Evolutionary conservation across 805 yeast species (phyloP).

Genomic region (Lachancea lanzarotensis): DNA sequence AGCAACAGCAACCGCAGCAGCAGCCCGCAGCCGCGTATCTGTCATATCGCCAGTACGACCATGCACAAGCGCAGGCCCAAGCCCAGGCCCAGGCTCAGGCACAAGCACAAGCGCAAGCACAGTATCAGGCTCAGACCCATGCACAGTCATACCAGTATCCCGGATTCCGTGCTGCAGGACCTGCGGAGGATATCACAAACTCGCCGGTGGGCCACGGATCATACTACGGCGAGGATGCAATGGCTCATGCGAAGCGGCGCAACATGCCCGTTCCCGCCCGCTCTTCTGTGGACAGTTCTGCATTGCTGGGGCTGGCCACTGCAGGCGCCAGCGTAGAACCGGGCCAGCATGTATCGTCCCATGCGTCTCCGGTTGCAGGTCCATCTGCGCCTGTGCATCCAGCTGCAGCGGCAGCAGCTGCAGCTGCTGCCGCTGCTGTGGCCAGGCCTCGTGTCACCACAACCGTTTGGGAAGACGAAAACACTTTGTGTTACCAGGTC

Average conservation of each 20-base stretch:
- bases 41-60: conserved; percentile 6
- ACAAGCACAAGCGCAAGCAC: conserved; percentile 5
- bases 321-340: conserved; percentile 2
- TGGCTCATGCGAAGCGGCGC: background rate
- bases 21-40: background rate
- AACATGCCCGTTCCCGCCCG: background rate
- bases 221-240: conserved; percentile 2
- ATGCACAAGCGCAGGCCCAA: conserved; percentile 8
- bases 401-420: background rate
- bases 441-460: conserved; percentile 58
- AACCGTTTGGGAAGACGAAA: conserved; percentile 89
- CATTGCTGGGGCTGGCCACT: conserved; percentile 4
- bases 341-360: background rate
- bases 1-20: conserved; percentile 5
- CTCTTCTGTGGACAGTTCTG: conserved; percentile 4
- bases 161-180: conserved; percentile 10
- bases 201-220: conserved; percentile 1
- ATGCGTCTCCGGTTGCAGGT: background rate
- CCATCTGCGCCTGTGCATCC: no score
- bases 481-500: conserved; percentile 77
- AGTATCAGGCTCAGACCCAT: conserved; percentile 6
- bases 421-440: background rate
- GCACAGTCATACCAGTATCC: conserved; percentile 15
- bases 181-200: background rate
- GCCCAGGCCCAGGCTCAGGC: background rate